These are phyloP conservation scores for Colletotrichum sansevieriae DNA, from an alignment of 2,329 filamentous ascomycete species.

Conservation along the genomic window DNA sequence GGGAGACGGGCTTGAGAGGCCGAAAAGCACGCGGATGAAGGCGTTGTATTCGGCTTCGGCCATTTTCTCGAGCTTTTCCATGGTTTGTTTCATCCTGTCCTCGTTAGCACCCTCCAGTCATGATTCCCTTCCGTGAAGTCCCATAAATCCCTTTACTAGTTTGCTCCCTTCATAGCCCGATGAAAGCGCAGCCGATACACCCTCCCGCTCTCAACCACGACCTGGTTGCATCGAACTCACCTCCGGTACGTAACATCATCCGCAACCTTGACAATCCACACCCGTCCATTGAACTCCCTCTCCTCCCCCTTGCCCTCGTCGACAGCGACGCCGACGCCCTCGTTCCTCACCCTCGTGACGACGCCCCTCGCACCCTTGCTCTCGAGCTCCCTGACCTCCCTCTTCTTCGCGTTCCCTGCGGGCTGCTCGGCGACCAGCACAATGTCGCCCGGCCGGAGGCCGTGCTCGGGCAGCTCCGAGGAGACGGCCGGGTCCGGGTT, in stretches of 20 bases:
- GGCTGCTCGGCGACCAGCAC: slow-evolving; percentile 83
- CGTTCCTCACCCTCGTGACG: slow-evolving; percentile 72
- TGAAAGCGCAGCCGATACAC: not conserved
- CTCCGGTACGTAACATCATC: slow-evolving; percentile 76
- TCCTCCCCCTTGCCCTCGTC: slow-evolving; percentile 72
- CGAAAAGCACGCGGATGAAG: slow-evolving; percentile 74
- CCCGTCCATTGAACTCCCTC: slow-evolving; percentile 58
- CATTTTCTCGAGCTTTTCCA: slow-evolving; percentile 72
- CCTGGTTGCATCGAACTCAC: slow-evolving; percentile 47
- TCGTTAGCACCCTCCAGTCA: slow-evolving; percentile 1
- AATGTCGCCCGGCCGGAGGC: slow-evolving; percentile 81
- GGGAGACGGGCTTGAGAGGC: slow-evolving; percentile 65
- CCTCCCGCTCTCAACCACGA: not conserved
- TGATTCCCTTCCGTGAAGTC: not conserved
- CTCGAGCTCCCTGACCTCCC: slow-evolving; percentile 78
- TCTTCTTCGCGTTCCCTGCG: slow-evolving; percentile 77
- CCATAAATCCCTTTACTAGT: no score
- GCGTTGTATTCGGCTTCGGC: slow-evolving; percentile 67
- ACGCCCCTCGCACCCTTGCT: slow-evolving; percentile 78
- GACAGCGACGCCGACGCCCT: slow-evolving; percentile 74
- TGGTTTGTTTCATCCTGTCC: slow-evolving; percentile 71
- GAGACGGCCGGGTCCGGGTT: slow-evolving; percentile 77
- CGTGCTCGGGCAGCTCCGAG: slow-evolving; percentile 78
- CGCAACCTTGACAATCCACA: slow-evolving; percentile 77
- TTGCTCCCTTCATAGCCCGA: no score